A percentile compares a stretch with the other conserved stretches of the same genome.
These are phyloP conservation scores for Neolentinus lepideus DNA, from an alignment of 1,284 basidiomycete genomes.

Conservation along the genomic window DNA sequence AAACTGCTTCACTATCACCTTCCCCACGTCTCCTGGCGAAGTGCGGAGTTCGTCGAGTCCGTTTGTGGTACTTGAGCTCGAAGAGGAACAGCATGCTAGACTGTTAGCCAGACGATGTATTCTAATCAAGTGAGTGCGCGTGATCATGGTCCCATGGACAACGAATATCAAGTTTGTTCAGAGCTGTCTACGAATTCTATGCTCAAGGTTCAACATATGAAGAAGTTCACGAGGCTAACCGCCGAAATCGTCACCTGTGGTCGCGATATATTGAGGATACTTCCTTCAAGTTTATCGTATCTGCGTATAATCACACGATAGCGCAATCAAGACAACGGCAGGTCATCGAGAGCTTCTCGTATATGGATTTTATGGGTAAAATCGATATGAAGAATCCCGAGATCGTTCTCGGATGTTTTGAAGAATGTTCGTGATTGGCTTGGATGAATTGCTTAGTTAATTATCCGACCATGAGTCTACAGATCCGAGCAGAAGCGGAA, in stretches of 20 bases:
- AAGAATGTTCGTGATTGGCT: slow-evolving; percentile 69
- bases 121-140: slow-evolving; percentile 65
- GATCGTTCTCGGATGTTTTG: slow-evolving; percentile 74
- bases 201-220: slow-evolving; percentile 63
- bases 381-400: slow-evolving; percentile 84
- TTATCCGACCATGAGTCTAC: not conserved
- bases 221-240: slow-evolving; percentile 59
- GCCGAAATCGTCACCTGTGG: slow-evolving; percentile 45
- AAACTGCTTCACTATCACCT: slow-evolving; percentile 44
- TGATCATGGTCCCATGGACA: slow-evolving; percentile 3
- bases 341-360: slow-evolving; percentile 78
- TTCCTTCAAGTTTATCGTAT: slow-evolving; percentile 79
- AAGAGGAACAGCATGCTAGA: slow-evolving; percentile 66
- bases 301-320: slow-evolving; percentile 72
- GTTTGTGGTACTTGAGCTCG: slow-evolving; percentile 68
- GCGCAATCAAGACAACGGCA: slow-evolving; percentile 56
- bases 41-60: slow-evolving; percentile 53
- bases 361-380: slow-evolving; percentile 79
- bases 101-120: slow-evolving; percentile 77
- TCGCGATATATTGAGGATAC: slow-evolving; percentile 51
- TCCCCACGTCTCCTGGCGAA: slow-evolving; percentile 40
- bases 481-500: slow-evolving; percentile 19
- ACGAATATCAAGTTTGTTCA: slow-evolving; percentile 23
- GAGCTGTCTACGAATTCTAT: slow-evolving; percentile 75
- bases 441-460: slow-evolving; percentile 22